These are phyloP conservation scores for Trichoderma lentiforme DNA, from an alignment of 2,329 filamentous ascomycete species.

Conservation along the genomic window DNA sequence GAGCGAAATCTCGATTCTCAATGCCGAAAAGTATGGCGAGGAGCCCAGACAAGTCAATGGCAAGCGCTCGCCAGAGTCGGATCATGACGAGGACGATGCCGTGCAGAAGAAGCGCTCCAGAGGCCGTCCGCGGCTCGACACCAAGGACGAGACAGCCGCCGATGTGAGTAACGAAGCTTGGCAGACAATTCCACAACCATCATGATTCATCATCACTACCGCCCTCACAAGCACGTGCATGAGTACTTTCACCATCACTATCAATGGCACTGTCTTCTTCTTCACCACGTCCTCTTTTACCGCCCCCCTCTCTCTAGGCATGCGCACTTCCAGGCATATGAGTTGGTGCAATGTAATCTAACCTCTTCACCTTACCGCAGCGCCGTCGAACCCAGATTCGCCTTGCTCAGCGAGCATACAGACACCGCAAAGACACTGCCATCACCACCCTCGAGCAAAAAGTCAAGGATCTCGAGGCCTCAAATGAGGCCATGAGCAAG, in stretches of 20 bases:
- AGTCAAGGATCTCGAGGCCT: constrained; percentile 65
- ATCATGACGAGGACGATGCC: constrained; percentile 36
- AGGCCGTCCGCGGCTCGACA: constrained; percentile 71
- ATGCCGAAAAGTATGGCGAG: constrained; percentile 15
- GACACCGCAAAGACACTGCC: constrained; percentile 78
- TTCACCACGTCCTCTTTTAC: neutral
- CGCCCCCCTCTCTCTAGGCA: neutral
- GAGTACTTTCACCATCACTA: no score
- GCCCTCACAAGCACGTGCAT: no score
- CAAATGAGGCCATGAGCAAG: constrained; percentile 70
- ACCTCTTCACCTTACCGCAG: constrained; percentile 38
- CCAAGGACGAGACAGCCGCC: constrained; percentile 72
- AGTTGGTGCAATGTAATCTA: constrained; percentile 17
- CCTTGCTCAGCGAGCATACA: constrained; percentile 79
- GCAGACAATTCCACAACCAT: neutral
- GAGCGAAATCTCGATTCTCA: constrained; percentile 16
- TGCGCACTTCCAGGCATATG: neutral
- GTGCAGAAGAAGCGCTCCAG: constrained; percentile 59
- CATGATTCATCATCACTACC: neutral
- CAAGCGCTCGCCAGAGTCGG: constrained; percentile 27
- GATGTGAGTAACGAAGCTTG: constrained; percentile 59
- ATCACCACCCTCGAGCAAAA: constrained; percentile 70
- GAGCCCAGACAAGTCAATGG: neutral
- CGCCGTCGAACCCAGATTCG: constrained; percentile 84
- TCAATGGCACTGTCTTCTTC: neutral